These are phyloP conservation scores for Whalleya microplaca DNA, from an alignment of 2,329 filamentous ascomycete species.

Conservation along the genomic window DNA sequence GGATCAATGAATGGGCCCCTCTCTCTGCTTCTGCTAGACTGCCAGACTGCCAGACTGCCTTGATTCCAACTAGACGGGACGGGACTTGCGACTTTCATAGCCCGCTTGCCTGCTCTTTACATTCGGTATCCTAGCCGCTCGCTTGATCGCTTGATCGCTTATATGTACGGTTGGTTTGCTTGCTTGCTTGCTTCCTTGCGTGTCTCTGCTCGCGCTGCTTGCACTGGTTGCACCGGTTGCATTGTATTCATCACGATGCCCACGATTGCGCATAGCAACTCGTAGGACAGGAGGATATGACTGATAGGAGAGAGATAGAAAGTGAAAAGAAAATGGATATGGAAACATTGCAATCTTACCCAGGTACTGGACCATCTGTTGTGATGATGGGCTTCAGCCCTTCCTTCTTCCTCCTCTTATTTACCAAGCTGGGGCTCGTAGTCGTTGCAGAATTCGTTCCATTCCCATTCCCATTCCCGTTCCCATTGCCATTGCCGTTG, in stretches of 20 bases:
- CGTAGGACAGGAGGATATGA: slow-evolving; percentile 16
- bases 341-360: slow-evolving; percentile 33
- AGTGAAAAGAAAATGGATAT: slow-evolving; percentile 27
- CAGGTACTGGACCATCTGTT: slow-evolving; percentile 57
- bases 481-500: no score
- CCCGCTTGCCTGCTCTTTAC: not conserved
- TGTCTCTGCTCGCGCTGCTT: not conserved
- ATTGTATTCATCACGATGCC: slow-evolving; percentile 2
- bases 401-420: slow-evolving; percentile 78
- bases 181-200: slow-evolving; percentile 2
- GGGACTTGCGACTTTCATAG: not conserved
- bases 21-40: no score
- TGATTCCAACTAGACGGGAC: not conserved
- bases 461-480: no score
- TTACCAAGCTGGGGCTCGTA: slow-evolving; percentile 32
- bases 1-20: not conserved
- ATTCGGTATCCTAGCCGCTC: not conserved
- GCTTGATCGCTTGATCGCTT: not conserved
- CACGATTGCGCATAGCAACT: slow-evolving; percentile 14
- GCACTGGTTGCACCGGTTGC: slow-evolving; percentile 12
- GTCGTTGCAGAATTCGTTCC: slow-evolving; percentile 26
- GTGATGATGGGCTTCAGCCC: slow-evolving; percentile 77
- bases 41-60: no score
- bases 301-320: slow-evolving; percentile 3
- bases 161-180: slow-evolving; percentile 1